Evolutionary conservation across 805 yeast species (phyloP).

Genomic region (Kodamaea laetipori): DNA sequence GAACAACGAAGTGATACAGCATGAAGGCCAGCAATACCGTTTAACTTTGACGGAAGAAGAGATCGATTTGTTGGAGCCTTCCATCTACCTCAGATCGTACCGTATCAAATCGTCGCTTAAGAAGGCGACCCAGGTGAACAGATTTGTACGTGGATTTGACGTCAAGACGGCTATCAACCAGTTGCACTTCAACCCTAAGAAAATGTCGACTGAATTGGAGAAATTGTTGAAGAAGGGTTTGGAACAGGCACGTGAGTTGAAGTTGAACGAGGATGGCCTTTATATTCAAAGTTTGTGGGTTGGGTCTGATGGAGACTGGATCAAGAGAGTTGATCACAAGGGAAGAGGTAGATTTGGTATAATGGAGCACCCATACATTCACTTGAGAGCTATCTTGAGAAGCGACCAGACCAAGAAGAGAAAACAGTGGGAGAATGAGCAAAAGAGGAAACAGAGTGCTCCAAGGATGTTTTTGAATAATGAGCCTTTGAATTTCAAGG

Average conservation of each 20-base stretch:
- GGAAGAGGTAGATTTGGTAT: constrained; percentile 91
- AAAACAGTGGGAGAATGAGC: constrained; percentile 57
- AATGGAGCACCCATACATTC: constrained; percentile 73
- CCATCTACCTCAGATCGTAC: constrained; percentile 76
- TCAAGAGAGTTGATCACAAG: constrained; percentile 72
- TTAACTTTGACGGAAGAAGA: constrained; percentile 63
- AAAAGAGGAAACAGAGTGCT: constrained; percentile 49
- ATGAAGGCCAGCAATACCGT: constrained; percentile 51
- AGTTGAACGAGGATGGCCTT: constrained; percentile 59
- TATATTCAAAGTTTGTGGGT: constrained; percentile 85
- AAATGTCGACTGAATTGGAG: constrained; percentile 76
- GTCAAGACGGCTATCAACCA: constrained; percentile 85
- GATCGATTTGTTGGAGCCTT: constrained; percentile 81
- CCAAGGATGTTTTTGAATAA: constrained; percentile 53
- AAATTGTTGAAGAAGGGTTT: constrained; percentile 73
- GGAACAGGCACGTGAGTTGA: constrained; percentile 63
- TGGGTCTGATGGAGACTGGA: constrained; percentile 82
- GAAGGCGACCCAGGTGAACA: constrained; percentile 77
- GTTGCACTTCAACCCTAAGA: constrained; percentile 82
- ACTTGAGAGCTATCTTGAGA: constrained; percentile 75
- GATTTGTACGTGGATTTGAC: constrained; percentile 72
- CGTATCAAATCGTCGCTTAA: constrained; percentile 87
- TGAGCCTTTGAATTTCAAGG: constrained; percentile 46
- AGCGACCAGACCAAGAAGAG: constrained; percentile 65
- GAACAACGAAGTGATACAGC: constrained; percentile 52